A percentile compares a stretch with the other conserved stretches of the same genome.
phyloP scores from a whole-genome alignment of 345 rosid genomes.

The Arabis hirsuta region DNA sequence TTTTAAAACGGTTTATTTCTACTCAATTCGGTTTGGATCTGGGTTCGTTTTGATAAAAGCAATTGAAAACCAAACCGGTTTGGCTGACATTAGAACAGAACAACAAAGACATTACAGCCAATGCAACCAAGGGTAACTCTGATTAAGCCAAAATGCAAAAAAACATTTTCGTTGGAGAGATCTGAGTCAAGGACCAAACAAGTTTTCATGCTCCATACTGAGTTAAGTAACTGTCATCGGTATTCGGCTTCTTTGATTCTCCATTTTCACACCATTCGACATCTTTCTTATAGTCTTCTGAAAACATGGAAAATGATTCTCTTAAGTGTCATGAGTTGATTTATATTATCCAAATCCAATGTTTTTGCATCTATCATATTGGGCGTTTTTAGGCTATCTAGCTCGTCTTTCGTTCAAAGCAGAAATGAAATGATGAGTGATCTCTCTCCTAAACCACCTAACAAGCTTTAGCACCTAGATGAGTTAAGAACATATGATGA shows the following conservation, averaged over 20 bases:
- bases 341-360: background rate
- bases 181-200: background rate
- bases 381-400: background rate
- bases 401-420: background rate
- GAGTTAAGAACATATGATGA: conserved; percentile 17
- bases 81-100: background rate
- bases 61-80: too few species aligned
- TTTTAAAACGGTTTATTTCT: background rate
- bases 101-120: background rate
- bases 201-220: conserved; percentile 9
- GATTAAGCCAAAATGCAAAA: conserved; percentile 1
- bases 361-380: background rate
- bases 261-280: background rate
- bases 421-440: background rate
- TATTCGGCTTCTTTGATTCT: conserved; percentile 10
- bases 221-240: background rate
- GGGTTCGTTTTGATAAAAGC: background rate
- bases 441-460: background rate
- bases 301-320: conserved; percentile 14
- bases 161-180: background rate
- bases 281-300: background rate
- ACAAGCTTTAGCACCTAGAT: background rate
- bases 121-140: background rate
- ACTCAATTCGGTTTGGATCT: background rate
- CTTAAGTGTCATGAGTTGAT: background rate